Percentiles rank a stretch among this genome's conserved stretches.
Conservation (phyloP, 23 red algal species). For the Gracilaria caudata region DNA sequence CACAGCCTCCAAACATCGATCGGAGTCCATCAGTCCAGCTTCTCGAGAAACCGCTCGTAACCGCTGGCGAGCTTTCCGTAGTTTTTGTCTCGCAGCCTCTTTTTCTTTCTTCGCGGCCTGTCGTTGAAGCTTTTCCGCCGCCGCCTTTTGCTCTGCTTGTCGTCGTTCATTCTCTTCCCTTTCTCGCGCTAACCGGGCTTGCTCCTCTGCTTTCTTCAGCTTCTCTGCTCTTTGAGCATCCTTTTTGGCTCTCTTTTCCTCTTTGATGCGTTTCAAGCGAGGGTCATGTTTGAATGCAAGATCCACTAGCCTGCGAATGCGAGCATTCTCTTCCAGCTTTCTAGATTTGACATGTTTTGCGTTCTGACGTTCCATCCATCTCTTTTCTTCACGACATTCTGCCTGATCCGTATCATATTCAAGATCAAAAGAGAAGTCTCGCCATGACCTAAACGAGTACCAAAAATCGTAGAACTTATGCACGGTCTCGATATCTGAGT, state of each 20-base stretch:
- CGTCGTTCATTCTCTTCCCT: slow-evolving; percentile 44
- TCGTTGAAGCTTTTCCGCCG: slow-evolving; percentile 59
- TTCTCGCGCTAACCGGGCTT: slow-evolving; percentile 29
- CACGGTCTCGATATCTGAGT: slow-evolving; percentile 57
- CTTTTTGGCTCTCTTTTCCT: slow-evolving; percentile 51
- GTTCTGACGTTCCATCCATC: slow-evolving; percentile 92
- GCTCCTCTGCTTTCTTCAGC: slow-evolving; percentile 52
- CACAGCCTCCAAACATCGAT: slow-evolving; percentile 31
- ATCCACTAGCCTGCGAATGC: slow-evolving; percentile 79
- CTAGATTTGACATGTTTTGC: slow-evolving; percentile 65
- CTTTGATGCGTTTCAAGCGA: slow-evolving; percentile 44
- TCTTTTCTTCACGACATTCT: slow-evolving; percentile 80
- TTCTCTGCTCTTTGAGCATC: slow-evolving; percentile 65
- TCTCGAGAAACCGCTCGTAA: slow-evolving; percentile 45
- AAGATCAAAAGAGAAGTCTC: slow-evolving; percentile 80
- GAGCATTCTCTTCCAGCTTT: slow-evolving; percentile 62
- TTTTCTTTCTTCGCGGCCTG: slow-evolving; percentile 54
- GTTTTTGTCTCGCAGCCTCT: slow-evolving; percentile 42
- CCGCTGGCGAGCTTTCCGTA: slow-evolving; percentile 63
- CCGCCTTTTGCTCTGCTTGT: slow-evolving; percentile 56
- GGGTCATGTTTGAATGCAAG: slow-evolving; percentile 83
- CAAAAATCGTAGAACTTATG: slow-evolving; percentile 89
- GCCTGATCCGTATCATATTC: slow-evolving; percentile 85
- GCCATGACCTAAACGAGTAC: slow-evolving; percentile 85
- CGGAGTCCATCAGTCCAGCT: slow-evolving; percentile 25